Evolutionary conservation across 2,329 filamentous ascomycete genomes (phyloP).

Genomic region (Pseudocercospora vitis): DNA sequence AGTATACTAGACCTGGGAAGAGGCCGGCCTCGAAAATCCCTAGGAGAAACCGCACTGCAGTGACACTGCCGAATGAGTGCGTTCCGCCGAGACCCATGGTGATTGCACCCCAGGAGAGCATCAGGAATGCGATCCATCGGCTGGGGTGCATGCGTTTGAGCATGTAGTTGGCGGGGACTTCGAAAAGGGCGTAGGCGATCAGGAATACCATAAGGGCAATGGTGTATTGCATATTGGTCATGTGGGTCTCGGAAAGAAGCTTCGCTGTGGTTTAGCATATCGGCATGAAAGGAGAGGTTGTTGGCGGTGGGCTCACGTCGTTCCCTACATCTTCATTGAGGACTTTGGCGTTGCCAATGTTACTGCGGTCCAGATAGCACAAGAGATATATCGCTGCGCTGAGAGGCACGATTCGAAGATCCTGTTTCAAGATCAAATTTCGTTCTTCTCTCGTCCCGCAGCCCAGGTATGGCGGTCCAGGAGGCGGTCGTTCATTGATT

Average conservation of each 20-base stretch:
- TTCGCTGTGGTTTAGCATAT: conserved; percentile 2
- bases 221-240: conserved; percentile 63
- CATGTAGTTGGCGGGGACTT: conserved; percentile 46
- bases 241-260: conserved; percentile 60
- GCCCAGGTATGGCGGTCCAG: neutral
- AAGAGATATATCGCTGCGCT: conserved; percentile 66
- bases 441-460: conserved; percentile 17
- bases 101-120: conserved; percentile 35
- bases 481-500: neutral
- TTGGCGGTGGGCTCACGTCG: conserved; percentile 44
- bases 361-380: conserved; percentile 63
- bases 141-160: conserved; percentile 47
- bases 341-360: conserved; percentile 56
- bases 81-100: conserved; percentile 47
- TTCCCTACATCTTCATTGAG: conserved; percentile 61
- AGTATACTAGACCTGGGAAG: conserved; percentile 51
- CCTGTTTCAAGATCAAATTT: conserved; percentile 46
- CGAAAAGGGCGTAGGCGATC: conserved; percentile 49
- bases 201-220: conserved; percentile 56
- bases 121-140: conserved; percentile 37
- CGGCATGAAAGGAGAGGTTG: neutral
- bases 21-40: conserved; percentile 56
- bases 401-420: conserved; percentile 63
- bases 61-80: conserved; percentile 45
- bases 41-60: conserved; percentile 45